phyloP scores from a whole-genome alignment of 2,329 filamentous ascomycete genomes.

The Hypoxylon sp. region DNA sequence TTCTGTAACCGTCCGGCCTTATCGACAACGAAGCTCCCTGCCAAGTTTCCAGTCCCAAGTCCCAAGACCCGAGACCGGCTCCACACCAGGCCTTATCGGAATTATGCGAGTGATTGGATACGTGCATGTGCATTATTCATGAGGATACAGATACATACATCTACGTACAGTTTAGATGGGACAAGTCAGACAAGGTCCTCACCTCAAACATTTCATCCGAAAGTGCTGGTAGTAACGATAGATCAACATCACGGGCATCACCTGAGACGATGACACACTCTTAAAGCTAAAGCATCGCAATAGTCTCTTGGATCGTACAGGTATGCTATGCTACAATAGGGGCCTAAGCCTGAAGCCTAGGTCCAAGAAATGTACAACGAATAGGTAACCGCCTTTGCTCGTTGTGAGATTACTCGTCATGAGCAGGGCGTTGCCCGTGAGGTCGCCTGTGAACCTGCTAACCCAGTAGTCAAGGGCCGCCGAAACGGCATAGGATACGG shows the following conservation, averaged over 20 bases:
- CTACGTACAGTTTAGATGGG: not conserved
- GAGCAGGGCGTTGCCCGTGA: constrained; percentile 1
- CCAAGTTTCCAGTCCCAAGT: too few relatives aligned
- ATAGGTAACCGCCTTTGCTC: constrained; percentile 15
- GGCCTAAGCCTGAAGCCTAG: too few relatives aligned
- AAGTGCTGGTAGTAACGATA: not conserved
- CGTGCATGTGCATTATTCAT: not conserved
- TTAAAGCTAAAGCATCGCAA: not conserved
- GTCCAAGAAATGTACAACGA: constrained; percentile 11
- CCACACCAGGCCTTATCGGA: not conserved
- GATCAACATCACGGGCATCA: not conserved
- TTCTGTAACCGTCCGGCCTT: not conserved
- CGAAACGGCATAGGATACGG: constrained; percentile 11
- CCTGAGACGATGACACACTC: not conserved
- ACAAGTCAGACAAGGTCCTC: not conserved
- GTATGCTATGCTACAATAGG: too few relatives aligned
- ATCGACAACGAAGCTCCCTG: too few relatives aligned
- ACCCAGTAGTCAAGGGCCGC: not conserved
- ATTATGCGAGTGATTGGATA: not conserved
- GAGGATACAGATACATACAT: too few relatives aligned
- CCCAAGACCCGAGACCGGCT: too few relatives aligned
- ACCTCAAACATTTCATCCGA: not conserved
- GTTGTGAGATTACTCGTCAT: constrained; percentile 1
- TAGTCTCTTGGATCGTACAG: not conserved
- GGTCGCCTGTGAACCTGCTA: too few relatives aligned